Base-by-base conservation (phyloP, 345 rosid genomes). In the Salix purpurea region DNA sequence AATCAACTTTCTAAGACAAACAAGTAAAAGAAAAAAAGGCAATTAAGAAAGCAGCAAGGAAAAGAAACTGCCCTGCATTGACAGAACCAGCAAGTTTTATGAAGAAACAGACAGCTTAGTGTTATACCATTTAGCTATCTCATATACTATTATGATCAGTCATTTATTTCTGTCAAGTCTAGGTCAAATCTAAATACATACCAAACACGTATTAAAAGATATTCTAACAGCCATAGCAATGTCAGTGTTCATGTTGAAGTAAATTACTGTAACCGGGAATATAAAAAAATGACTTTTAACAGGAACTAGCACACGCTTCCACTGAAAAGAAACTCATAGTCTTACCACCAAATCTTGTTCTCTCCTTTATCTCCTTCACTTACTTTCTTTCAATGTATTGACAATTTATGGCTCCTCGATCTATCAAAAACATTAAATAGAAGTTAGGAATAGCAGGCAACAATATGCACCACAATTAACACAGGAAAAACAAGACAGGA, bases 341-440 rank as follows among this genome's bases (percentile, higher is more conserved):
- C 83, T 80, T 74, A 75, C 82, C 81, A 50, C 66, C 30, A 65
- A 67, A 65, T 46, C 39, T 50, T 13, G 71, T 77, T 65, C 36
- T 60, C 72, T 13, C 15, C 48, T 52, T 52, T 16, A 42, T 50
- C 58, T 76, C 52, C 19, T 61, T 23, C 72, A 40, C 61, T 61
- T 71, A n/a, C 30, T 28, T 36, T 54, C 42, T 60, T 42, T 8
- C 36, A 65, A 37, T 26, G 56, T 71, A 32, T 61, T 40, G 26
- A 61, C 39, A 50, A 61, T 58, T 62, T 46, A 58, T 52, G 74
- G 21, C 50, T 78, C 73, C 70, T 52, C 73, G 48, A 65, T 64
- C 84, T 81, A 72, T 19, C 58, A 46, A 40, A 11, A 56, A 7
- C 10, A 14, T 23, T 18, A 9, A 42, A 8, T 16, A 30, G 6